Base-by-base conservation (phyloP, 1,139 yeast genomes). In the Eremothecium sinecaudum region DNA sequence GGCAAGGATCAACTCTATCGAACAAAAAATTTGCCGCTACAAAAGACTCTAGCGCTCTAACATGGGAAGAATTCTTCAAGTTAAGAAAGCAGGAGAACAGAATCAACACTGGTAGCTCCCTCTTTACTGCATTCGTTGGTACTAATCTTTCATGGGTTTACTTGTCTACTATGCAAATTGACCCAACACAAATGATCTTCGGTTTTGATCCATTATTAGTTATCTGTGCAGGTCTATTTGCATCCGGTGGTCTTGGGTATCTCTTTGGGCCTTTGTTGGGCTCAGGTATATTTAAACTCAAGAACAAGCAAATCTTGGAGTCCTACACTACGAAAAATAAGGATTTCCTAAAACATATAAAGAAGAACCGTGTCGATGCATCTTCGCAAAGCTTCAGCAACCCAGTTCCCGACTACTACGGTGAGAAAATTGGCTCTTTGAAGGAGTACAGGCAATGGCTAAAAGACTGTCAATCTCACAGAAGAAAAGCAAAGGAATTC, bases 331-430 rank as follows among this genome's bases (percentile, higher is more conserved):
- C 58, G 33, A 86, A 80, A 63, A 90, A 90, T 53, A 71, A 74
- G 45, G 67, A 70, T 29, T 90, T 87, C 49, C 67, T 87, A 55
- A 69, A 72, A 43, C 90, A 75, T 53, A 72, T 90, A 45, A 74
- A 73, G 49, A 64, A 66, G 40, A 80, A 84, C 60, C 70, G 98
- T 49, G 96, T 87, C 27, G 94, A 90, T 60, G 95, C 98, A 9
- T 72, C 87, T n/a, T 76, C 83, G 36, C 95, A 86, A 62, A 76
- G 87, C 51, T 79, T 84, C 61, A 74, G 90, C 41, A 90, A 90
- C 61, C 98, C 97, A 8, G 94, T 90, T 28, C 96, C 97, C 13
- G 98, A 90, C 59, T 92, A 86, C 62, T 90, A 90, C 55, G 98
- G 98, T 21, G 98, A 90, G 62, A 82, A 83, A 61, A 87, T 90